Evolutionary conservation across 371 early-diverging fungal genomes (phyloP).

Genomic region (Capillidium rhysosporum): DNA sequence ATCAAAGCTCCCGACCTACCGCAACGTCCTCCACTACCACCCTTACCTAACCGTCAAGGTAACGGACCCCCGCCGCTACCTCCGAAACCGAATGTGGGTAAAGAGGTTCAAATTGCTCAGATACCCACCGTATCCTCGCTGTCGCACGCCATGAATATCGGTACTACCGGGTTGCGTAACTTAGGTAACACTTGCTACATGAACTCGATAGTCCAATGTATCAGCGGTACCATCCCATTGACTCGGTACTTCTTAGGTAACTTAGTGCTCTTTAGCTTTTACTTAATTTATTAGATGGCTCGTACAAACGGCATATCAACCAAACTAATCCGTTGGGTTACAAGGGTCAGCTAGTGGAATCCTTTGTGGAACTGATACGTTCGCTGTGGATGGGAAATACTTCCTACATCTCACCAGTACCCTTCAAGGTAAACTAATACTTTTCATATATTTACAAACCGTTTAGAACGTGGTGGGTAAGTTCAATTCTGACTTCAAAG

Average conservation of each 20-base stretch:
- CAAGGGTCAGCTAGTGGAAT: conserved; percentile 47
- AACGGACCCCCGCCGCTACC: background rate
- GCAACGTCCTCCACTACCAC: conserved; percentile 13
- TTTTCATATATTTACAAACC: background rate
- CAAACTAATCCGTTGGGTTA: conserved; percentile 58
- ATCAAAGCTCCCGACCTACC: conserved; percentile 4
- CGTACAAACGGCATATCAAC: conserved; percentile 48
- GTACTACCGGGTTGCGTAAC: conserved; percentile 73
- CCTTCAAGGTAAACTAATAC: conserved; percentile 17
- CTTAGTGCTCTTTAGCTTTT: background rate
- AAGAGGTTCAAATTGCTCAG: background rate
- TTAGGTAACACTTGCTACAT: conserved; percentile 97
- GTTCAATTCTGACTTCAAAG: conserved; percentile 40
- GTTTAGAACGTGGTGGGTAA: conserved; percentile 26
- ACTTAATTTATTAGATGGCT: conserved; percentile 27
- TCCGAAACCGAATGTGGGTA: background rate
- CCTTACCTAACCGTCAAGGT: background rate
- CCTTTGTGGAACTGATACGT: conserved; percentile 41
- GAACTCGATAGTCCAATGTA: conserved; percentile 90
- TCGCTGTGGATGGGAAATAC: conserved; percentile 43
- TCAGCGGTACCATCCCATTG: conserved; percentile 68
- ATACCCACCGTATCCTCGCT: background rate
- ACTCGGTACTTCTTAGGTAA: conserved; percentile 53
- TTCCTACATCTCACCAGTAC: conserved; percentile 29
- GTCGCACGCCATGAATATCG: conserved; percentile 17